Base-by-base conservation (phyloP, 768 basidiomycete genomes). In the Auricularia heimuer region DNA sequence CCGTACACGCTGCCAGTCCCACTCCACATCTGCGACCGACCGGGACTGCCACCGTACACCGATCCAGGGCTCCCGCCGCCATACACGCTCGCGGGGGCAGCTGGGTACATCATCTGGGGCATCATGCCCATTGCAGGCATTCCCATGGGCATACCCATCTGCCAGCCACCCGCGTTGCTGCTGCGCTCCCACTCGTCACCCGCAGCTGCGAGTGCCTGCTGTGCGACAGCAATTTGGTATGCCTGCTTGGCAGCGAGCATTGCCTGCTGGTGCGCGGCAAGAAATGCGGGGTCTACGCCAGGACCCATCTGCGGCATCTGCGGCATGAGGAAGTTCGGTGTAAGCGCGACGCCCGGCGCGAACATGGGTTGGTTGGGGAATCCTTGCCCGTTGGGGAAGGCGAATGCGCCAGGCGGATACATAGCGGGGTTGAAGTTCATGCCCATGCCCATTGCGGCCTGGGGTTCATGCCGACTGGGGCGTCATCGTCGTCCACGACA, bases 111-210 rank as follows among this genome's bases (percentile, higher is more conserved):
- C 65, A 80, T 77, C 24, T 80, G 80, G 16, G 77, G 44, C 63
- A 54, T 35, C 64, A 64, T 67, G 63, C 65, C 66, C 72, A 73
- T 73, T 67, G 66, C 65, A 8, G 47, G 47, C 61, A 70, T 67
- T 61, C 67, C 65, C 69, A 77, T 75, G 65, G 75, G 75, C 77
- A 82, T 77, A 62, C 73, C 74, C 75, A 81, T 79, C 54, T 81
- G 77, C 67, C 76, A 78, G 18, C 83, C 82, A 16, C 77, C 78
- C 35, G 81, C 68, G 44, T 77, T 83, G 63, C 89, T 91, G 6
- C 84, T 82, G 39, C 92, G 85, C 72, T 94, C 92, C 92, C 92
- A 94, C 72, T 94, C 91, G 37, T 94, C 92, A 21, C 83, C 90
- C n/a, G 92, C 92, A 7, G 86, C 85, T 7, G 85, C 88, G 83